These are phyloP conservation scores for Tillandsia fasciculata DNA, from an alignment of 176 grass and related monocot genomes.

Conservation along the genomic window DNA sequence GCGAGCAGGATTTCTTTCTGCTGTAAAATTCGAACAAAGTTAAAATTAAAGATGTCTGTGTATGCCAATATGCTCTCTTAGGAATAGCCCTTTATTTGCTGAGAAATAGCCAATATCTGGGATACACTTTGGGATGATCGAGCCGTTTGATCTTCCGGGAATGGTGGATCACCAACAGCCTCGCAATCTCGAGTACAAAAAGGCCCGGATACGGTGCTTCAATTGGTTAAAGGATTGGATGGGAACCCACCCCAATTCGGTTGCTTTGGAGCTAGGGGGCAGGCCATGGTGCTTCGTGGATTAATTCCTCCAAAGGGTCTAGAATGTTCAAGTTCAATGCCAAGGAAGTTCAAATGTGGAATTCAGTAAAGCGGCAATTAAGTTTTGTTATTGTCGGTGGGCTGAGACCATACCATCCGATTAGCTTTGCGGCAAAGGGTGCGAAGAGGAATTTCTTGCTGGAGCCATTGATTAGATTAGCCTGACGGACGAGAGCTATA, in stretches of 20 bases:
- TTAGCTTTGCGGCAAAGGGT: constrained; percentile 68
- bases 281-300: constrained; percentile 42
- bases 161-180: constrained; percentile 46
- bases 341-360: neutral
- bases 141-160: constrained; percentile 64
- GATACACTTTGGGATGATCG: constrained; percentile 23
- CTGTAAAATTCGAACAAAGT: too few species aligned
- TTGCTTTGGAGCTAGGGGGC: constrained; percentile 32
- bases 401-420: constrained; percentile 48
- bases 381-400: constrained; percentile 31
- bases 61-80: too few species aligned
- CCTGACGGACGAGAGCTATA: constrained; percentile 79
- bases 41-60: too few species aligned
- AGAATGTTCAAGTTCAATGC: constrained; percentile 37
- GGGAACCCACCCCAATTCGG: constrained; percentile 4
- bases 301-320: constrained; percentile 19
- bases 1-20: too few species aligned
- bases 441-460: constrained; percentile 54
- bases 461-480: constrained; percentile 71
- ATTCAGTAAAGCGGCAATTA: constrained; percentile 56
- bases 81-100: too few species aligned
- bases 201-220: constrained; percentile 21
- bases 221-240: constrained; percentile 40
- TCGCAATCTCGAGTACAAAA: constrained; percentile 27
- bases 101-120: neutral